Evolutionary conservation across 345 rosid genomes (phyloP), one percentile per base, ranked within the genome.

Genomic region (Bruguiera sexangula): DNA sequence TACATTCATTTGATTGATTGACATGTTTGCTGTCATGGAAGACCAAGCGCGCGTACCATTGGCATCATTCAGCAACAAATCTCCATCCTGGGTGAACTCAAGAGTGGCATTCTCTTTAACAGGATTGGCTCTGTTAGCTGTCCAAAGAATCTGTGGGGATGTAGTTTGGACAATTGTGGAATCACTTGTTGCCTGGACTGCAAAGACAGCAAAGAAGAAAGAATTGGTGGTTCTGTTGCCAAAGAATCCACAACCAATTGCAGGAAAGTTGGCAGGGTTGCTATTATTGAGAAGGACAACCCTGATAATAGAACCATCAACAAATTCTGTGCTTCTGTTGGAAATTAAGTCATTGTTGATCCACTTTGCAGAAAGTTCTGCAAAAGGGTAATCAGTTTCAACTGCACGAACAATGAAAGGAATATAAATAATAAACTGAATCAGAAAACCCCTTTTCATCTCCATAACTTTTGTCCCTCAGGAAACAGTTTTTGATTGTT

Each of bases 41-140:
- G 71, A 69, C 74, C 81, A 77, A 22, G 60, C 65, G 1, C 0
- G 20, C 31, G 29, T 26, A 19, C 69, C 73, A 30, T 68, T 21
- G 39, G 26, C 72, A 62, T 67, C 78, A 4, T 3, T 55, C 29
- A 74, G 56, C 29, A 68, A 27, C 63, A 77, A 53, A 51, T 55
- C 59, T n/a, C 76, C 67, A 20, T 32, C 50, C 4, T 6, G 18
- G 4, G 60, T 55, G 32, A 72, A 51, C 15, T 76, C 19, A 11
- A 76, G 57, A 1, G 30, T 62, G 3, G 76, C 73, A 57, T 72
- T 57, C 32, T 62, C 69, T 36, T 21, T 16, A 27, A 77, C 80
- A 3, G 76, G 76, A 51, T 37, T 51, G 21, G 24, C 43, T 18
- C 55, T 43, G n/a, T 69, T 69, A 15, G 74, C 67, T 5, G 6